A percentile compares a stretch with the other conserved stretches of the same genome.
Conservation (phyloP, 192 early-diverging fungal species). For the Dimargaris xerosporica region DNA sequence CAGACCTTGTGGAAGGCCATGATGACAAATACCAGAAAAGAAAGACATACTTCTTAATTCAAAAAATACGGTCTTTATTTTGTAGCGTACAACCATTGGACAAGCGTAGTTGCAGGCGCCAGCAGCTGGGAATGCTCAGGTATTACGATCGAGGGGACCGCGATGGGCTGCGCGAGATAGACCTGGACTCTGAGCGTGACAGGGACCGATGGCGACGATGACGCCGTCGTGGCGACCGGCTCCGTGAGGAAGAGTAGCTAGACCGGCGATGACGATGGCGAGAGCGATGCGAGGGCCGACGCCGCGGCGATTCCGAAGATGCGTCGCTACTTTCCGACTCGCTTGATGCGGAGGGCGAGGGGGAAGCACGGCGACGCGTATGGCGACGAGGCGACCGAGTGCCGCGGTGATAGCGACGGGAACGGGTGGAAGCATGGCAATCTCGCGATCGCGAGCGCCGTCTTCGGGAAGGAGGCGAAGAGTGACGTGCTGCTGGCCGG, state of each 20-base stretch:
- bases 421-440: background rate
- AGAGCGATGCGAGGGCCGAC: background rate
- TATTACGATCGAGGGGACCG: slow-evolving; percentile 7
- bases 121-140: background rate
- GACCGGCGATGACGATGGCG: background rate
- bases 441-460: slow-evolving; percentile 18
- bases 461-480: slow-evolving; percentile 55
- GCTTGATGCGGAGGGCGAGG: background rate
- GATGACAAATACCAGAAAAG: too few species aligned
- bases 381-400: slow-evolving; percentile 5
- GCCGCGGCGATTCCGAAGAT: slow-evolving; percentile 5
- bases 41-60: too few species aligned
- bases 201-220: background rate
- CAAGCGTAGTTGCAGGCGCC: too few species aligned
- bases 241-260: background rate
- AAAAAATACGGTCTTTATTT: too few species aligned
- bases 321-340: too few species aligned
- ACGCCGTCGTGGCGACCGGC: background rate
- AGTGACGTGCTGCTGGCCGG: too few species aligned
- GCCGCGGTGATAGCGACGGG: slow-evolving; percentile 13
- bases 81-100: too few species aligned
- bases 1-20: too few species aligned
- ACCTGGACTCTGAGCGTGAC: background rate
- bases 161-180: slow-evolving; percentile 1
- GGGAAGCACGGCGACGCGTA: background rate